Base-by-base conservation (phyloP, 2,329 filamentous ascomycete genomes). In the Penicillium crustosum region DNA sequence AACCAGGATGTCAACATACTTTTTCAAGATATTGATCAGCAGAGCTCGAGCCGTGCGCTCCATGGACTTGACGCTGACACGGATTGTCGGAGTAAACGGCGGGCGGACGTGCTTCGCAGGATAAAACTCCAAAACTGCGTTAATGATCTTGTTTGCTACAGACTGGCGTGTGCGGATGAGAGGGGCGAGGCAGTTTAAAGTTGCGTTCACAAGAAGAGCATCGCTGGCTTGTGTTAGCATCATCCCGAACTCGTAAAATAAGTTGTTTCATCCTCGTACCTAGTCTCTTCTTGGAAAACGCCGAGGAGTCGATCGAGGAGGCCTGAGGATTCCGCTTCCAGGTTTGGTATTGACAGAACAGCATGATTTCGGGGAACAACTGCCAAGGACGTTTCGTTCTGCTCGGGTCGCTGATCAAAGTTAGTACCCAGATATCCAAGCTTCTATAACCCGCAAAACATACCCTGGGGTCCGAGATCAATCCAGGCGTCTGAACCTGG, bases 311-410 rank as follows among this genome's bases (percentile, higher is more conserved):
- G 86, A 76, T 99, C 95, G 59, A 99, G 79, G 41, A 99, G 81
- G 17, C 93, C 94, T 27, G 89, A 92, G 21, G 92, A 91, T 78
- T 99, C 94, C 17, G 95, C 94, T 76, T 97, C 94, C 25, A 99
- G 84, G 62, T 88, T 90, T 58, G 88, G 85, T 45, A 89, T 84
- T 61, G 91, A 87, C 51, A 99, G 84, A 21, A 95, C 77, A 52
- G 90, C 82, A 73, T 99, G 94, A 62, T 89, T 90, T 65, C 87
- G 83, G 23, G 93, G 90, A 7, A 97, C 87, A 74, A 96, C 88
- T 61, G 90, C 86, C 52, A 97, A 81, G 25, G 93, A 97, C 42
- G 95, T 89, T 71, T 97, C 93, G 62, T 87, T 88, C 68, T 88
- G 84, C 56, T 91, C 88, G 58, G 86, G 84, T 54, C 87, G 84